Evolutionary conservation across 306 rosid genomes (phyloP).

Genomic region (Cicer bijugum): DNA sequence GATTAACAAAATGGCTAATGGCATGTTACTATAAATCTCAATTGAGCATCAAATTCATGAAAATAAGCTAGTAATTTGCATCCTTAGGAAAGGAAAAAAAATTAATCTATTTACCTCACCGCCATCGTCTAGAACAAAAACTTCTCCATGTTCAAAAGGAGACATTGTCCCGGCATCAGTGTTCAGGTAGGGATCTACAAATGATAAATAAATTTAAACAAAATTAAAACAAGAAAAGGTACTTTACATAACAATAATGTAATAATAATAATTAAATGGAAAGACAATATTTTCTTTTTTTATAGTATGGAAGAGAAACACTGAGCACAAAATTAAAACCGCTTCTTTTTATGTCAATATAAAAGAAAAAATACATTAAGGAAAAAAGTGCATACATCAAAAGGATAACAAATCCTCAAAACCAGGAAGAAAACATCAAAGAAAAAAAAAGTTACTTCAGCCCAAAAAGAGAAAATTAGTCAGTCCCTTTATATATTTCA

Average conservation of each 20-base stretch:
- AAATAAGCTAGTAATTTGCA: conserved; percentile 22
- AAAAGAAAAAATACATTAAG: conserved; percentile 10
- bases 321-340: conserved; percentile 17
- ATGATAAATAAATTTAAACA: conserved; percentile 33
- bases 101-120: conserved; percentile 69
- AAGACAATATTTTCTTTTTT: conserved; percentile 16
- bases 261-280: conserved; percentile 3
- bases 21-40: conserved; percentile 30
- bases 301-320: conserved; percentile 32
- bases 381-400: conserved; percentile 26
- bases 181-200: conserved; percentile 85
- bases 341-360: conserved; percentile 19
- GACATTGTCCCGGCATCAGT: conserved; percentile 93
- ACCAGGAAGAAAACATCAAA: conserved; percentile 38
- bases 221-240: conserved; percentile 4
- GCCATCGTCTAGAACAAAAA: conserved; percentile 83
- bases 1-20: conserved; percentile 1
- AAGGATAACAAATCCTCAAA: conserved; percentile 18
- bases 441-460: neutral
- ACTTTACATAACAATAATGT: neutral
- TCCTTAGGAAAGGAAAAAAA: neutral
- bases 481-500: conserved; percentile 15
- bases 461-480: conserved; percentile 15
- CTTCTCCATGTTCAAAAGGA: conserved; percentile 90
- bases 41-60: neutral